These are phyloP conservation scores for Penicillium rolfsii DNA, from an alignment of 2,329 filamentous ascomycete species.

Conservation along the genomic window DNA sequence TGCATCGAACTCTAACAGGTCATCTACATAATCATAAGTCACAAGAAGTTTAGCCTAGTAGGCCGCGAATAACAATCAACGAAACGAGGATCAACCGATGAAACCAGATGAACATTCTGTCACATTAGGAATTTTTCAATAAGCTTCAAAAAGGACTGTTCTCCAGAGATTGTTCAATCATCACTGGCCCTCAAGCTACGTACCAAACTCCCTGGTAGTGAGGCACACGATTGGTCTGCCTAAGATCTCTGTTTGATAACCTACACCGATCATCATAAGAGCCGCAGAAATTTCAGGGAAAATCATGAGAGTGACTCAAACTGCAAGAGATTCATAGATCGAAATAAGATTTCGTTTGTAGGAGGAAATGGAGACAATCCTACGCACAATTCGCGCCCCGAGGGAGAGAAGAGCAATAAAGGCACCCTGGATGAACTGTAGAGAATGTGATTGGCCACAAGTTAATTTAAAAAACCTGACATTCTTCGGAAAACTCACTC, in stretches of 20 bases:
- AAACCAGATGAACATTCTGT: too few species aligned
- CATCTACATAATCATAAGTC: not conserved
- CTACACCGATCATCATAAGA: not conserved
- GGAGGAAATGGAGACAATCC: not conserved
- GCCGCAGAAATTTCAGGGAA: conserved; percentile 8
- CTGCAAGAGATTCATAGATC: conserved; percentile 4
- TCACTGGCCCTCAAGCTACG: not conserved
- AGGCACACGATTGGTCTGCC: not conserved
- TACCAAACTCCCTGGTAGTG: not conserved
- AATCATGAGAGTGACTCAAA: conserved; percentile 11
- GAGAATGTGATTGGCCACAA: not conserved
- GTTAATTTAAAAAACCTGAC: too few species aligned
- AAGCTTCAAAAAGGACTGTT: too few species aligned
- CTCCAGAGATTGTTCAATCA: not conserved
- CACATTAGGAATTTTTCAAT: too few species aligned
- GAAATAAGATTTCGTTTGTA: conserved; percentile 5
- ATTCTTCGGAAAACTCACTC: not conserved
- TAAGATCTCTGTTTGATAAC: not conserved
- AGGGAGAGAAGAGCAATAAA: not conserved
- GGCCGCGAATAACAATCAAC: too few species aligned
- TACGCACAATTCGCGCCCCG: not conserved
- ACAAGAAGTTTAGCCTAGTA: not conserved
- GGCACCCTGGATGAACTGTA: not conserved
- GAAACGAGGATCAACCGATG: too few species aligned
- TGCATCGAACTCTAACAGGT: not conserved